phyloP scores from a whole-genome alignment of 139 green algal species.

The Chlamydomonas sp. region DNA sequence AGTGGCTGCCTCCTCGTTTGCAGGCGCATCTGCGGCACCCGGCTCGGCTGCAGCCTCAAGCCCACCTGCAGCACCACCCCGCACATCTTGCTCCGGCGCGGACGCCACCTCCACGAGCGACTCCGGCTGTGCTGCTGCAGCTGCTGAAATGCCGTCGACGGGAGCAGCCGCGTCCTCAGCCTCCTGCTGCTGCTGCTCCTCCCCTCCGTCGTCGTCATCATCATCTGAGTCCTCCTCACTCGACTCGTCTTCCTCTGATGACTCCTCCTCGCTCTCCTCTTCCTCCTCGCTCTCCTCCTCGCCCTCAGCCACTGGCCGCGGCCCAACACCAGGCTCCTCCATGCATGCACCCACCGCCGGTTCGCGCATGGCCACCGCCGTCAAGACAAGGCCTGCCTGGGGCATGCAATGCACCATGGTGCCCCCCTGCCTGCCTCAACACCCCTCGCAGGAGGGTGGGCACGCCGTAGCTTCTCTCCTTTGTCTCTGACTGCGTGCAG shows the following conservation, averaged over 20 bases:
- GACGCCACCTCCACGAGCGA: neutral
- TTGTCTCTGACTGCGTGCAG: too few species aligned
- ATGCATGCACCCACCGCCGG: too few species aligned
- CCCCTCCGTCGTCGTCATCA: conserved; percentile 5
- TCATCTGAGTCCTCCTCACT: conserved; percentile 7
- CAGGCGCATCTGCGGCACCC: neutral
- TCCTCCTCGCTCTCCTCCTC: conserved; percentile 9
- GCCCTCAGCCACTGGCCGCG: neutral
- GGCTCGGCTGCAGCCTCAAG: neutral
- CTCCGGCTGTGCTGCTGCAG: neutral
- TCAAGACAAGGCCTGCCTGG: too few species aligned
- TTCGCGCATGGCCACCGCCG: too few species aligned
- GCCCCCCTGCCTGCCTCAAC: too few species aligned
- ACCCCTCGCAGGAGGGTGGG: too few species aligned
- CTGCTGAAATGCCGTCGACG: neutral
- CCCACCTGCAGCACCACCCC: neutral
- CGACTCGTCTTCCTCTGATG: conserved; percentile 6
- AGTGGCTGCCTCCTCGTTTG: neutral
- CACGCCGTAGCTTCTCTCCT: too few species aligned
- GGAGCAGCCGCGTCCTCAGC: neutral
- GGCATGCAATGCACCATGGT: too few species aligned
- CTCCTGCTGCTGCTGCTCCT: neutral
- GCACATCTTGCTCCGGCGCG: neutral
- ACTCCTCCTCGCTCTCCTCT: conserved; percentile 7
- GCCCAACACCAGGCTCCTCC: too few species aligned